Evolutionary conservation across 305 asterid species (phyloP), one percentile per base, ranked within the genome.

Genomic region (Rubia peregrina): DNA sequence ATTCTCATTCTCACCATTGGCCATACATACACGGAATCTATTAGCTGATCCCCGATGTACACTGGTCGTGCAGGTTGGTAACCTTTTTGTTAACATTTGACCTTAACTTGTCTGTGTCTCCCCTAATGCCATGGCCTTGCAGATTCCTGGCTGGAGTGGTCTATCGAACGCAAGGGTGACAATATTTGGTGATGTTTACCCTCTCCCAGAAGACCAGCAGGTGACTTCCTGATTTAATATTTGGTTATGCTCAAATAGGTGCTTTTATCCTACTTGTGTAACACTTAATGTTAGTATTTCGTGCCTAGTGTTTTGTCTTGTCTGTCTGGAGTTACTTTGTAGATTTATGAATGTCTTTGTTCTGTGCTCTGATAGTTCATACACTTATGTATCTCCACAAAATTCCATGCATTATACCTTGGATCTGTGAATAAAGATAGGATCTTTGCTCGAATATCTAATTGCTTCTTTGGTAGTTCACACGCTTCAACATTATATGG

Each of bases 141-240:
- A 94, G 99, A 88, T 89, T 71, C 99, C 97, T 69, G 99, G 99
- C 73, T 94, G 99, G 99, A 88, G 96, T 88, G 90, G 99, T 85
- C 82, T 94, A 81, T 91, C 99, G 77, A 94, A 94, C 79, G 97
- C 99, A 71, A 88, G 99, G 80, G 98, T 91, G 51, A 88, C 99
- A 13, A 88, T 94, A 70, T 90, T 94, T 38, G 99, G 99, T 13
- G 98, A 94, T 80, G 90, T 94, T 59, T 84, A 82, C 83, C 98
- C 99, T 44, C 96, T 94, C 57, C 85, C 92, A 69, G 92, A 89
- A 80, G 92, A 94, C 70, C 85, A 88, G 77, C 99, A 94, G 98
- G 99, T 91, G 69, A 74, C 61, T 70, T 51, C 53, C 83, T 73
- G 64, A 68, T 71, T 72, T 49, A 22, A 30, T 17, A 13, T 48